Conservation (phyloP, 768 basidiomycete genomes). For the Strobilomyces confusus region DNA sequence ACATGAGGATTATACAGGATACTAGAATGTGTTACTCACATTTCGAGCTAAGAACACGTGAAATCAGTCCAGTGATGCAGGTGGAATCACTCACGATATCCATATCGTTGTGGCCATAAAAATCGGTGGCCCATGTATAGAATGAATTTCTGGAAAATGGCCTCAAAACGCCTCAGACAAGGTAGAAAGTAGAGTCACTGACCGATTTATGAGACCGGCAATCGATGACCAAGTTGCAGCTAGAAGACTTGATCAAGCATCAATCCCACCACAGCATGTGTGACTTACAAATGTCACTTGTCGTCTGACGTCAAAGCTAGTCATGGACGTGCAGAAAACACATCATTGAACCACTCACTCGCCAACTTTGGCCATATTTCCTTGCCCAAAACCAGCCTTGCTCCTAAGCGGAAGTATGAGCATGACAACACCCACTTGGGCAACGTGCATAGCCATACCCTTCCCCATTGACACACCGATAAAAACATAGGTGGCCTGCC, state of each 20-base stretch:
- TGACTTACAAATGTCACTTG: conserved; percentile 42
- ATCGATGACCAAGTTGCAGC: conserved; percentile 50
- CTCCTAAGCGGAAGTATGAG: conserved; percentile 34
- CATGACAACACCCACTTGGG: not conserved
- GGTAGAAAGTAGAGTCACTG: not conserved
- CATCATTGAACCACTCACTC: conserved; percentile 37
- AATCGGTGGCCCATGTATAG: conserved; percentile 57
- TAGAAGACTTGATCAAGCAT: conserved; percentile 13
- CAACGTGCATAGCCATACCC: conserved; percentile 35
- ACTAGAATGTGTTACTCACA: conserved; percentile 35
- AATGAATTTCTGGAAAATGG: conserved; percentile 54
- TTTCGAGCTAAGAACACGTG: conserved; percentile 42
- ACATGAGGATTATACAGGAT: not conserved
- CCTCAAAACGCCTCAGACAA: not conserved
- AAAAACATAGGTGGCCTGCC: conserved; percentile 54
- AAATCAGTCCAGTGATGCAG: conserved; percentile 3
- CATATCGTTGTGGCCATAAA: conserved; percentile 66
- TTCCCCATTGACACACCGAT: conserved; percentile 67
- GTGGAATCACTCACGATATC: conserved; percentile 47
- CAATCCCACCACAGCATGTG: not conserved
- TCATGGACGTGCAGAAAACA: not conserved
- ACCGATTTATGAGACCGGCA: conserved; percentile 54
- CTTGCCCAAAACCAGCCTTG: conserved; percentile 65
- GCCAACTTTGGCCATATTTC: conserved; percentile 60
- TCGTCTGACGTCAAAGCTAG: conserved; percentile 36